A percentile compares a stretch with the other conserved stretches of the same genome.
Conservation (phyloP, 495 filamentous ascomycete species). For the Aspergillus cristatus region DNA sequence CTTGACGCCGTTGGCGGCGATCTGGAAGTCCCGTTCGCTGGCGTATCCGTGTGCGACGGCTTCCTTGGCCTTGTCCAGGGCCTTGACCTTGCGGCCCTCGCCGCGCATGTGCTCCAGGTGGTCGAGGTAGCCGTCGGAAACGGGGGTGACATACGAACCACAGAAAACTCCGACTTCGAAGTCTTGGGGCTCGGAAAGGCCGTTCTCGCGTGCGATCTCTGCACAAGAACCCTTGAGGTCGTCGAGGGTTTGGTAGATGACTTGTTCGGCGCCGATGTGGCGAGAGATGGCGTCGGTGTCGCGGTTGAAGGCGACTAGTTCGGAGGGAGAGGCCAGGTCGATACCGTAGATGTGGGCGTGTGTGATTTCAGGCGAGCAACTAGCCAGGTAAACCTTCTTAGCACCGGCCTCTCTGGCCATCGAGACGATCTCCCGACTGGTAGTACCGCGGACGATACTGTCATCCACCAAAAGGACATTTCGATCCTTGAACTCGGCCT, state of each 20-base stretch:
- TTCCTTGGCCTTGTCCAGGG: constrained; percentile 58
- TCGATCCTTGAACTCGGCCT: constrained; percentile 74
- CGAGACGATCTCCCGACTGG: constrained; percentile 78
- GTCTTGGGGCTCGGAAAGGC: constrained; percentile 42
- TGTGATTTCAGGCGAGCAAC: constrained; percentile 80
- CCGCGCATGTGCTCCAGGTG: constrained; percentile 71
- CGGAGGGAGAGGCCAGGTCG: constrained; percentile 72
- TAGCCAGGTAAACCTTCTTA: constrained; percentile 82
- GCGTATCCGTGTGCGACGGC: constrained; percentile 59
- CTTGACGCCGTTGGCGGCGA: constrained; percentile 53
- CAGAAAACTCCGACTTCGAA: constrained; percentile 98
- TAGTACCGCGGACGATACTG: constrained; percentile 89
- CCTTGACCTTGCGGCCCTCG: constrained; percentile 63
- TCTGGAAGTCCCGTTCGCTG: constrained; percentile 49
- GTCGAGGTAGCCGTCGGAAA: constrained; percentile 76
- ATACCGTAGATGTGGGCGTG: constrained; percentile 80
- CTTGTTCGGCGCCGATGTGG: constrained; percentile 82
- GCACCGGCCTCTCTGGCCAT: constrained; percentile 93
- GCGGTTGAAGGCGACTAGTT: constrained; percentile 78
- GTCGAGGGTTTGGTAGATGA: constrained; percentile 82
- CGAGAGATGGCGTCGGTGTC: constrained; percentile 58
- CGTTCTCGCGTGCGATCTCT: constrained; percentile 48
- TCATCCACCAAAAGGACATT: constrained; percentile 87
- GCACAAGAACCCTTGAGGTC: constrained; percentile 76
- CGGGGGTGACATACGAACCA: constrained; percentile 79